Base-by-base conservation (phyloP, 2,329 filamentous ascomycete species). In the Botryosphaeria agaves region DNA sequence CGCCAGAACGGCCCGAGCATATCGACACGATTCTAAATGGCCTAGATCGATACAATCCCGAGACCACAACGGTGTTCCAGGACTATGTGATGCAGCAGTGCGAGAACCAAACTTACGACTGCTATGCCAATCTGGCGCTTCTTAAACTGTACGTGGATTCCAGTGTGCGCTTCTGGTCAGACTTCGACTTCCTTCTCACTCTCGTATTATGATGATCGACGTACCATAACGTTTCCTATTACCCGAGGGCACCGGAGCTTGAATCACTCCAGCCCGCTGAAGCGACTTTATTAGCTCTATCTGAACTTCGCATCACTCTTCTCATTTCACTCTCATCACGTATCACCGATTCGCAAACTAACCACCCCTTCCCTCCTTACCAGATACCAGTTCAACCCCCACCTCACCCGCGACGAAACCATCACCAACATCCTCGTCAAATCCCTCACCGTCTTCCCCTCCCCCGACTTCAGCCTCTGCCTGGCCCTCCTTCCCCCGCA, bases 391-490 rank as follows among this genome's bases (percentile, higher is more conserved):
- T 93, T 98, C 64, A 98, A 98, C 72, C 89, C 89, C 31, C 85
- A 95, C 66, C 82, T 93, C 46, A 76, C 85, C 52, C 87, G 89
- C 65, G 81, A 93, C 52, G 89, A 98, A 60, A 83, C 87, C 51
- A 84, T 89, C 58, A 95, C 89, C 67, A 95, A 95, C 70, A 80
- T 95, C 62, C 83, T 98, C 55, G 85, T 92, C 66, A 98, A 95
- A 69, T 72, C 85, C 43, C 76, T 98, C 53, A 93, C 87, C 44
- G 81, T 93, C 62, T 98, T 98, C 68, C 89, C 89, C 40, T 85
- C 81, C 14, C 75, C 89, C 26, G 85, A 95, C 58, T 98, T 95
- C 73, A 77, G 76, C 46, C 82, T 95, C 47, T 79, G 80, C 48
- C 76, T 98, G 38, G 82, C 92, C 52, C 82, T 98, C 41, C 84